Evolutionary conservation across 495 filamentous ascomycete genomes (phyloP), one percentile per base, ranked within the genome.

Genomic region (Xeromyces bisporus): DNA sequence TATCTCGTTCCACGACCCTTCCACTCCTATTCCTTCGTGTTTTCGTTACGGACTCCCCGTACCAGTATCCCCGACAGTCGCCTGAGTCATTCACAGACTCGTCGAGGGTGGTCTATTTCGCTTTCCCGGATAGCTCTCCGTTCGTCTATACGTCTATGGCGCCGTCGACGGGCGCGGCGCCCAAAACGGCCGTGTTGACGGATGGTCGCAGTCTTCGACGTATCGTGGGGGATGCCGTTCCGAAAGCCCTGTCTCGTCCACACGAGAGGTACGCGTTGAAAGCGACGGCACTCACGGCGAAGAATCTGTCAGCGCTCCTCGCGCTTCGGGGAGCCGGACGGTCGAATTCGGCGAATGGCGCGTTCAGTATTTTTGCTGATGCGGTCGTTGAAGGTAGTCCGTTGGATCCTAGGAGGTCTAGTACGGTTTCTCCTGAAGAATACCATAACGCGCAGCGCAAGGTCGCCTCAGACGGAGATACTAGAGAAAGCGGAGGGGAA

Each of bases 341-440:
- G 14, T 73, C 64, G 6, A 79, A 77, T 40, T 59, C 62, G 2
- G 75, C 80, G 2, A 69, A 67, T 6, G 83, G 81, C 1, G 81
- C 77, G 7, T 93, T 80, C 67, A 67, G 75, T 31, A 63, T 83
- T 3, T 93, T 89, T 41, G 69, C 73, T 2, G 74, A 78, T 33
- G 66, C 70, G 17, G 67, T 58, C 13, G 40, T 64, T 12, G 66
- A 64, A 29, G 66, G 67, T 27, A 71, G 60, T 15, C 73, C 73
- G 14, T 37, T 82, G 26, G 68, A 75, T 30, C 53, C 62, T 16
- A 47, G 60, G 40, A 56, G 49, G 6, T 43, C 57, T 8, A 48
- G 47, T 18, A 57, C 57, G 3, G 57, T 64, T 13, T 32, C 51
- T 3, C 50, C 57, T 13, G 51, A 71, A 23, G 56, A 61, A 31